Percentiles rank a stretch among this genome's conserved stretches.
Conservation (phyloP, 805 yeast genomes). For the Kluyveromyces dobzhanskii region DNA sequence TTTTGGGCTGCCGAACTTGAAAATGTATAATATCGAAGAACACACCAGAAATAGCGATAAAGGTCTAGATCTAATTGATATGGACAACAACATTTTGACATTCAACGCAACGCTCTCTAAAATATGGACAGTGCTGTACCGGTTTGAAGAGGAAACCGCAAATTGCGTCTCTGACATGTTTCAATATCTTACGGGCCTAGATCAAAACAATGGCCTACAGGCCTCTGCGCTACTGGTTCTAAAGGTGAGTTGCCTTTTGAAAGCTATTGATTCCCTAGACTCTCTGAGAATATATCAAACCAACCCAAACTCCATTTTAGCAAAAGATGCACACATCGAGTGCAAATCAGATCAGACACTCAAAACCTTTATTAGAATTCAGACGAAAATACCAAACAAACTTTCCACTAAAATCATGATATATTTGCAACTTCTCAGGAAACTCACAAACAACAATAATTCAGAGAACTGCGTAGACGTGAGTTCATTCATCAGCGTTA, state of each 20-base stretch:
- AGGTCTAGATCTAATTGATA: conserved; percentile 36
- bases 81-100: conserved; percentile 51
- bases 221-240: conserved; percentile 67
- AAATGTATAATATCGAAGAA: conserved; percentile 19
- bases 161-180: conserved; percentile 87
- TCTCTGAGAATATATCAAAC: conserved; percentile 1
- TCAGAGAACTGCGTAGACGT: conserved; percentile 25
- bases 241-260: conserved; percentile 68
- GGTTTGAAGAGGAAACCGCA: conserved; percentile 86
- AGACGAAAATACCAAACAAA: conserved; percentile 60
- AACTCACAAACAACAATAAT: conserved; percentile 34
- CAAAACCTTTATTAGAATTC: conserved; percentile 7
- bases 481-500: conserved; percentile 67
- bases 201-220: conserved; percentile 55
- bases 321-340: neutral
- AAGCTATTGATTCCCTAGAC: conserved; percentile 53
- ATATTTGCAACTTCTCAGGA: conserved; percentile 74
- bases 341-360: neutral
- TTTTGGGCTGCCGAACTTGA: conserved; percentile 37
- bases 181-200: conserved; percentile 67
- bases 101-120: conserved; percentile 52
- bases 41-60: conserved; percentile 16
- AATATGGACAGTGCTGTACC: conserved; percentile 82
- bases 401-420: conserved; percentile 86
- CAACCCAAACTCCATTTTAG: neutral